A percentile compares a stretch with the other conserved stretches of the same genome.
These are phyloP conservation scores for Plenodomus tracheiphilus DNA, from an alignment of 2,329 filamentous ascomycete genomes.

Conservation along the genomic window DNA sequence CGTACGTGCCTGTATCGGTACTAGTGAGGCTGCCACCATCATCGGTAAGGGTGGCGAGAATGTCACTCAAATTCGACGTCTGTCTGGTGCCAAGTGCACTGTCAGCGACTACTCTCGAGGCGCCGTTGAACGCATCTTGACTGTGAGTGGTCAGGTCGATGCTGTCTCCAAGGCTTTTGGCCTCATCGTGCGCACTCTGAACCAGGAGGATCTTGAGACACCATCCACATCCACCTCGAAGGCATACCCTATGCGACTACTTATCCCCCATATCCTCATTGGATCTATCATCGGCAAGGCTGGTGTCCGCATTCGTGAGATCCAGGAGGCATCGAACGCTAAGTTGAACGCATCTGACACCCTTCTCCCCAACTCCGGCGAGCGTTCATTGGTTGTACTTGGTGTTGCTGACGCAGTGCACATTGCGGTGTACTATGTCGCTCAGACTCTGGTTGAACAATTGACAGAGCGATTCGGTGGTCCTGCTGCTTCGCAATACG, in stretches of 20 bases:
- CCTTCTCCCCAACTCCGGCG: conserved; percentile 90
- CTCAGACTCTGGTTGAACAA: conserved; percentile 96
- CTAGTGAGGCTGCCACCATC: conserved; percentile 93
- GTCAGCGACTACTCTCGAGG: conserved; percentile 98
- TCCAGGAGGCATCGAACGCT: conserved; percentile 95
- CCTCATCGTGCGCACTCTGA: conserved; percentile 95
- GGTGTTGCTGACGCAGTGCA: conserved; percentile 98
- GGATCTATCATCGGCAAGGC: conserved; percentile 98
- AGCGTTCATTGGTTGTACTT: conserved; percentile 96
- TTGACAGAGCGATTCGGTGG: conserved; percentile 95
- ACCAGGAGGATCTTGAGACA: conserved; percentile 90
- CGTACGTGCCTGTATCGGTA: conserved; percentile 94
- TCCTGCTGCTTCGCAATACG: conserved; percentile 95
- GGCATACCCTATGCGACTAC: conserved; percentile 92
- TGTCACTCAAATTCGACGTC: conserved; percentile 91
- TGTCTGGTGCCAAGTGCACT: conserved; percentile 97
- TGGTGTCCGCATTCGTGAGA: conserved; percentile 93
- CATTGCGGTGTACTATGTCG: conserved; percentile 98
- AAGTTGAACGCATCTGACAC: conserved; percentile 95
- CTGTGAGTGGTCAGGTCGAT: conserved; percentile 94
- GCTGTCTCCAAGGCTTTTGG: conserved; percentile 98
- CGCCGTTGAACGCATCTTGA: conserved; percentile 95
- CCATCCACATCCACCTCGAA: conserved; percentile 92
- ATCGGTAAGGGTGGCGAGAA: conserved; percentile 99
- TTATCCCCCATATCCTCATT: conserved; percentile 96